These are phyloP conservation scores for Xylaria sp. DNA, from an alignment of 2,329 filamentous ascomycete species.

Conservation along the genomic window DNA sequence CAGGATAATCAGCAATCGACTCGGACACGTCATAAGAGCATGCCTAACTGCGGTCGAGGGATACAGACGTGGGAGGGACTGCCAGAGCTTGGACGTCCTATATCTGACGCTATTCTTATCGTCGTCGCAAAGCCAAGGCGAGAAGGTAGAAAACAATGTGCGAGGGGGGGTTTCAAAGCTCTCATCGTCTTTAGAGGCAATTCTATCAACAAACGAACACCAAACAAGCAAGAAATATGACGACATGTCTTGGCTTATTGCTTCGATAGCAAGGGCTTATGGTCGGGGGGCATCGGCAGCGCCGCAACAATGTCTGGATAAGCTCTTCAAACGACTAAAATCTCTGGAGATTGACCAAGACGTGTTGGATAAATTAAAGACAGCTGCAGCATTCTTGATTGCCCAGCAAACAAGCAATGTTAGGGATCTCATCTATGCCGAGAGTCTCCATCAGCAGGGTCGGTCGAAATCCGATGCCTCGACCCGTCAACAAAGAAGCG, in stretches of 20 bases:
- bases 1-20: constrained; percentile 22
- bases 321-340: constrained; percentile 39
- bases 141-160: constrained; percentile 13
- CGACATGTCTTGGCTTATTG: constrained; percentile 27
- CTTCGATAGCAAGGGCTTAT: constrained; percentile 29
- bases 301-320: constrained; percentile 28
- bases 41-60: constrained; percentile 26
- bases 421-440: constrained; percentile 50
- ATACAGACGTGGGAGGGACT: constrained; percentile 12
- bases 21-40: constrained; percentile 30
- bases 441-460: constrained; percentile 33
- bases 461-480: constrained; percentile 1
- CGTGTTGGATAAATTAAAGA: constrained; percentile 36
- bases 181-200: constrained; percentile 9
- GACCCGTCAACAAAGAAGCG: not conserved
- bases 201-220: constrained; percentile 12
- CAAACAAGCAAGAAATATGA: constrained; percentile 24
- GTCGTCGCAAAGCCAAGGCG: constrained; percentile 14
- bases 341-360: constrained; percentile 31
- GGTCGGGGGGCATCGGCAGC: constrained; percentile 26
- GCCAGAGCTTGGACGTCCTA: constrained; percentile 20
- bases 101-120: constrained; percentile 27
- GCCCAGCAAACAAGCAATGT: constrained; percentile 50
- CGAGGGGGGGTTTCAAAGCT: constrained; percentile 19
- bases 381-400: constrained; percentile 46